Conservation (phyloP, 1,284 basidiomycete genomes). For the Puccinia triticina region DNA sequence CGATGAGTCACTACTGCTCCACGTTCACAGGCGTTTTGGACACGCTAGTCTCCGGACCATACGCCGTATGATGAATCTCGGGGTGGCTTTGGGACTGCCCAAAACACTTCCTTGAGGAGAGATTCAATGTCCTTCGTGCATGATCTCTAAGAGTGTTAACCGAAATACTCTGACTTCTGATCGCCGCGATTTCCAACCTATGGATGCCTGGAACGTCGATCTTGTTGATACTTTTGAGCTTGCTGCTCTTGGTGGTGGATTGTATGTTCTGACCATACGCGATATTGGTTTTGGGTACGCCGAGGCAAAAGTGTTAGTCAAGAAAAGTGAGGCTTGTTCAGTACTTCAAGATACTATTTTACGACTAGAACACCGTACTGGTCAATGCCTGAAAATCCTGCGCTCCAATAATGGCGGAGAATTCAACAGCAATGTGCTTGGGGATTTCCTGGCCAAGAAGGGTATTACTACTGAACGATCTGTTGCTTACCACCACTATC, state of each 20-base stretch:
- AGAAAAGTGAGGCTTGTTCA: too few species aligned
- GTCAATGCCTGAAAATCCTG: background rate
- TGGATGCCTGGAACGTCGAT: background rate
- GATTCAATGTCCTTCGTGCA: background rate
- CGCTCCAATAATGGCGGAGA: too few species aligned
- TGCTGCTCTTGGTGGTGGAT: background rate
- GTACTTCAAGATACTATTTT: background rate
- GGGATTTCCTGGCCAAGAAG: too few species aligned
- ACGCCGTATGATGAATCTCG: background rate
- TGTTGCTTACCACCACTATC: too few species aligned
- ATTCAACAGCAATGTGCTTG: too few species aligned
- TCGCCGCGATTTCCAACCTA: too few species aligned
- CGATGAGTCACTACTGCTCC: too few species aligned
- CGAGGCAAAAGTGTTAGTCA: background rate
- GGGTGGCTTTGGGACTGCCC: background rate
- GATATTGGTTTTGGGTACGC: background rate
- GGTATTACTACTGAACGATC: too few species aligned
- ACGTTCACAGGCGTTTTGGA: too few species aligned
- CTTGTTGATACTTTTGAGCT: background rate
- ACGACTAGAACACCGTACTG: background rate
- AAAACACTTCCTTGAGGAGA: background rate
- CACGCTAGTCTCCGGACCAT: background rate
- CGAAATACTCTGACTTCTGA: too few species aligned
- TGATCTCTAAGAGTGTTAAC: background rate
- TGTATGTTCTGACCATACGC: constrained; percentile 6